Conservation (phyloP, 345 rosid genomes). For the Mercurialis annua region DNA sequence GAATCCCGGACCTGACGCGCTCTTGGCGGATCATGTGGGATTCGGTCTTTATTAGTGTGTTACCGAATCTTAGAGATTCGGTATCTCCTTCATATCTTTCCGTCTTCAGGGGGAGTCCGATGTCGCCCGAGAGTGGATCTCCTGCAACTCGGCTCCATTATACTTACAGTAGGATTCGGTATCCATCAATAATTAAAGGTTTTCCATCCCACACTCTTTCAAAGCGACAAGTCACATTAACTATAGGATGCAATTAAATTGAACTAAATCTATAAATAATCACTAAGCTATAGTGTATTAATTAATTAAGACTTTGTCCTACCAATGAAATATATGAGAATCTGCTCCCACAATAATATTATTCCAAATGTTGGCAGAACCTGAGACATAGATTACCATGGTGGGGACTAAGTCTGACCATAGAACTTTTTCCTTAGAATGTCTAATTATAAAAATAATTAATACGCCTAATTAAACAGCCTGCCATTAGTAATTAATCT, state of each 20-base stretch:
- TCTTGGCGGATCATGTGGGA: too few species aligned
- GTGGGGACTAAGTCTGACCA: conserved; percentile 50
- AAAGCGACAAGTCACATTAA: conserved; percentile 20
- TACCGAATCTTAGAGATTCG: too few species aligned
- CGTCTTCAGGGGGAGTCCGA: too few species aligned
- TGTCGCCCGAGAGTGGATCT: too few species aligned
- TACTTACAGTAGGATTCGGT: too few species aligned
- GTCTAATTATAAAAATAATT: conserved; percentile 22
- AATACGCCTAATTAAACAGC: neutral
- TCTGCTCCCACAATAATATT: conserved; percentile 41
- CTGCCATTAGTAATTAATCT: conserved; percentile 1
- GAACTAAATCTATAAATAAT: too few species aligned
- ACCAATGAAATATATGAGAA: conserved; percentile 38
- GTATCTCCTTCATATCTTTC: too few species aligned
- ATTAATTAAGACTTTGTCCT: conserved; percentile 15
- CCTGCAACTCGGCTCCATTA: too few species aligned
- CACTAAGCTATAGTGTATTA: conserved; percentile 22
- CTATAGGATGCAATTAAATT: too few species aligned
- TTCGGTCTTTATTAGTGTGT: too few species aligned
- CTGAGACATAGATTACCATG: conserved; percentile 37
- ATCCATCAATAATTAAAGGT: too few species aligned
- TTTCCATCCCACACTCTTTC: neutral
- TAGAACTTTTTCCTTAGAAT: conserved; percentile 25
- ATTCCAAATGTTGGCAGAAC: conserved; percentile 50
- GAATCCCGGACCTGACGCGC: too few species aligned